These are phyloP conservation scores for Leccinum subtestaceum DNA, from an alignment of 768 basidiomycete species.

Conservation along the genomic window DNA sequence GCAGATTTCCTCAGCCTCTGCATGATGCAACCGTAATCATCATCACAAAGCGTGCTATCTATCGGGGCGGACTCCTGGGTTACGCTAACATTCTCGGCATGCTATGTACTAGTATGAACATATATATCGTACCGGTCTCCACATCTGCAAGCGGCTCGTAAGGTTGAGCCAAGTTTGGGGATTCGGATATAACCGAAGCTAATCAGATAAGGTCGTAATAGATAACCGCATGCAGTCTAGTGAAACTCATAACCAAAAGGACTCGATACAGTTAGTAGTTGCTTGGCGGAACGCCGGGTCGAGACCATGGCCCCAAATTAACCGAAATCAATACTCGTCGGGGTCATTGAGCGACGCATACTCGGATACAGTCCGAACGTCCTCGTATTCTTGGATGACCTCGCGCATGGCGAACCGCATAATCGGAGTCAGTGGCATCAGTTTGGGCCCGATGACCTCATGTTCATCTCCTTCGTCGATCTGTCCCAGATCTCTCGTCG, in stretches of 20 bases:
- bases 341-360: slow-evolving; percentile 70
- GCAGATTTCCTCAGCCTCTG: background rate
- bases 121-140: background rate
- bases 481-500: slow-evolving; percentile 42
- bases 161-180: background rate
- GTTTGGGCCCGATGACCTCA: slow-evolving; percentile 65
- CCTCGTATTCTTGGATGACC: slow-evolving; percentile 80
- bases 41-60: background rate
- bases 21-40: background rate
- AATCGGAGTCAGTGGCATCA: slow-evolving; percentile 76
- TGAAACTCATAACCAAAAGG: background rate
- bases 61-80: background rate
- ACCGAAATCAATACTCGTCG: slow-evolving; percentile 56
- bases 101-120: background rate
- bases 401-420: slow-evolving; percentile 83
- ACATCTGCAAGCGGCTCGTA: background rate
- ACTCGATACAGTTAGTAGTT: background rate
- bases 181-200: background rate
- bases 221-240: background rate
- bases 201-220: background rate
- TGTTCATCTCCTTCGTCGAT: slow-evolving; percentile 53
- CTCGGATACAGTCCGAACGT: slow-evolving; percentile 70
- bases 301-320: slow-evolving; percentile 2
- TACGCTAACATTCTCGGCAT: background rate
- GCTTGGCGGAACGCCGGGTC: background rate